Base-by-base conservation (phyloP, 2,329 filamentous ascomycete genomes). In the Triangularia setosa region DNA sequence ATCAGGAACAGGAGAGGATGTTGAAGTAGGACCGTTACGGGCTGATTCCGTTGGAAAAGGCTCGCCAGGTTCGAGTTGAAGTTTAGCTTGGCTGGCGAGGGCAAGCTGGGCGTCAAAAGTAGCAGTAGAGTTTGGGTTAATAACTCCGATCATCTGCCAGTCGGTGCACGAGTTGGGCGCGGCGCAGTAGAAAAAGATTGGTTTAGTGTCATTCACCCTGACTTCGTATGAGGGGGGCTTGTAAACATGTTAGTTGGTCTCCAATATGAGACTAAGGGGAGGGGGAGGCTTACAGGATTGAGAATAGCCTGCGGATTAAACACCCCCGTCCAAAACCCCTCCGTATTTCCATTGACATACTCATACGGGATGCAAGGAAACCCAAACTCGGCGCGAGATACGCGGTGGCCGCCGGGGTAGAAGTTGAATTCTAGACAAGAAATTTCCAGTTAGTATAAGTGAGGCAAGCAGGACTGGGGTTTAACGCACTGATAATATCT, bases 101-200 rank as follows among this genome's bases (percentile, higher is more conserved):
- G 77, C 69, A 24, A 81, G 77, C 72, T 87, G 85, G 6, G 74
- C 69, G 7, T 79, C 76, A 48, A 83, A 77, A 0, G 81, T 83
- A 62, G 80, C 75, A 0, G 80, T 84, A 5, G 73, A 61, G 69
- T 85, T 87, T 72, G 88, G 84, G 71, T 93, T 94, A 69, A 94
- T 88, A 1, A 85, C 89, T 2, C 90, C 90, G 16, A 94, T 83
- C 90, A 94, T 94, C 23, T 85, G 82, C 53, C 88, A 82, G 2
- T 77, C 74, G 2, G 81, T 80, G 71, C 91, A 94, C 1, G 88
- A 90, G 0, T 80, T 82, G 0, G 85, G 82, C 0, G 89, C 89
- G 0, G 87, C 85, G 67, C 88, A 92, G 74, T 91, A 92, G 74
- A 84, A 90, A 73, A 88, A 90, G 16, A 87, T 83, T 0, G 89